Percentiles rank a stretch among this genome's conserved stretches.
These are phyloP conservation scores for Pleurotus cornucopiae DNA, from an alignment of 768 basidiomycete species.

Conservation along the genomic window DNA sequence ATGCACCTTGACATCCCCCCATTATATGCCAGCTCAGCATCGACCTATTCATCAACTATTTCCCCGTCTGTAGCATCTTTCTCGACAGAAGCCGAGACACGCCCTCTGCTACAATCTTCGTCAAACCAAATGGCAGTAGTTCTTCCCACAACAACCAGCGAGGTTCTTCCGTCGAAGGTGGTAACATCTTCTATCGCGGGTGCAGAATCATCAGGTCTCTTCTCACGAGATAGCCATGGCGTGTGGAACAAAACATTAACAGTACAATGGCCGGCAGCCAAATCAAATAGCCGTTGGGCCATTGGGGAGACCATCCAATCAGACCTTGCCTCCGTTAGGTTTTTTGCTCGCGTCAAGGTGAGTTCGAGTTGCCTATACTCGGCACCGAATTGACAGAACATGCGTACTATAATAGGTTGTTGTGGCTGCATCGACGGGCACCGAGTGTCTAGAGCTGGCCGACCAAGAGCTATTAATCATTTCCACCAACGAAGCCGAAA, in stretches of 20 bases:
- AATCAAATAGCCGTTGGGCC: conserved; percentile 70
- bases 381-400: neutral
- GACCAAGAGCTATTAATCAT: conserved; percentile 64
- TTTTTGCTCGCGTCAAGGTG: conserved; percentile 70
- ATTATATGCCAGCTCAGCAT: conserved; percentile 26
- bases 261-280: conserved; percentile 68
- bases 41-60: conserved; percentile 18
- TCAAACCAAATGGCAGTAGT: conserved; percentile 23
- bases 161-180: conserved; percentile 30
- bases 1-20: conserved; percentile 15
- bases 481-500: conserved; percentile 68
- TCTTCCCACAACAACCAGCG: conserved; percentile 16
- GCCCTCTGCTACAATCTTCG: conserved; percentile 9
- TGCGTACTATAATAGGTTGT: conserved; percentile 30
- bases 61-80: conserved; percentile 9
- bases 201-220: conserved; percentile 55
- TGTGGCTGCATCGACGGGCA: conserved; percentile 51
- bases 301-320: conserved; percentile 75
- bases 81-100: conserved; percentile 18
- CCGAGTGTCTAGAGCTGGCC: conserved; percentile 65
- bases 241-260: conserved; percentile 63
- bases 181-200: conserved; percentile 51
- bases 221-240: conserved; percentile 52
- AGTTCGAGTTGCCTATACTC: conserved; percentile 13
- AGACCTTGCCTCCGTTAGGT: conserved; percentile 59